These are phyloP conservation scores for Paralagenidium karlingii DNA, from an alignment of 352 stramenopile genomes.

Conservation along the genomic window DNA sequence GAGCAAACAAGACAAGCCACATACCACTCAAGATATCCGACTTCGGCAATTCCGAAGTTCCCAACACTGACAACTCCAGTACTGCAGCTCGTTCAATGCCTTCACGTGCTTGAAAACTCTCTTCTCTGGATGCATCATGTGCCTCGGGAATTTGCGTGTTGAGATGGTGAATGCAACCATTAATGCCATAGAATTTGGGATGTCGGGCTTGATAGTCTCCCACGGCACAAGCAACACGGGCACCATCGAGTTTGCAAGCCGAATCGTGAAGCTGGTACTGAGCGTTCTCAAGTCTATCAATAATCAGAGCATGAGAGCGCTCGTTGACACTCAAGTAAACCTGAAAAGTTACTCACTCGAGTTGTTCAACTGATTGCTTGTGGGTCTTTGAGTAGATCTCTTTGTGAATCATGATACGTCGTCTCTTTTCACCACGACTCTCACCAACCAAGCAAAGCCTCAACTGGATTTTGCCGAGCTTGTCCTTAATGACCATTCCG, in stretches of 20 bases:
- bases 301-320: not conserved
- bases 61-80: slow-evolving; percentile 41
- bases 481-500: slow-evolving; percentile 25
- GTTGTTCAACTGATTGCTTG: slow-evolving; percentile 41
- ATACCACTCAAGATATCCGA: slow-evolving; percentile 12
- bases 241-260: slow-evolving; percentile 54
- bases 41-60: slow-evolving; percentile 17
- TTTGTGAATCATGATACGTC: slow-evolving; percentile 37
- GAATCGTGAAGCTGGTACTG: slow-evolving; percentile 47
- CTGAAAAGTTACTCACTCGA: slow-evolving; percentile 14
- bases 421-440: slow-evolving; percentile 30
- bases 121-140: slow-evolving; percentile 43
- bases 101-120: slow-evolving; percentile 34
- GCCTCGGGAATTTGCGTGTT: slow-evolving; percentile 44
- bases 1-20: no score
- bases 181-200: slow-evolving; percentile 68
- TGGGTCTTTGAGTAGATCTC: slow-evolving; percentile 39
- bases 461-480: slow-evolving; percentile 39
- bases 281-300: slow-evolving; percentile 59
- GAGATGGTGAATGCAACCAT: slow-evolving; percentile 60
- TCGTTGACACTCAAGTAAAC: not conserved
- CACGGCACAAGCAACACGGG: slow-evolving; percentile 44
- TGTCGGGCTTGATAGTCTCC: slow-evolving; percentile 44
- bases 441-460: slow-evolving; percentile 42
- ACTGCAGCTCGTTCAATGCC: slow-evolving; percentile 44